These are phyloP conservation scores for Phlebiopsis flavidoalba DNA, from an alignment of 768 basidiomycete genomes.

Conservation along the genomic window DNA sequence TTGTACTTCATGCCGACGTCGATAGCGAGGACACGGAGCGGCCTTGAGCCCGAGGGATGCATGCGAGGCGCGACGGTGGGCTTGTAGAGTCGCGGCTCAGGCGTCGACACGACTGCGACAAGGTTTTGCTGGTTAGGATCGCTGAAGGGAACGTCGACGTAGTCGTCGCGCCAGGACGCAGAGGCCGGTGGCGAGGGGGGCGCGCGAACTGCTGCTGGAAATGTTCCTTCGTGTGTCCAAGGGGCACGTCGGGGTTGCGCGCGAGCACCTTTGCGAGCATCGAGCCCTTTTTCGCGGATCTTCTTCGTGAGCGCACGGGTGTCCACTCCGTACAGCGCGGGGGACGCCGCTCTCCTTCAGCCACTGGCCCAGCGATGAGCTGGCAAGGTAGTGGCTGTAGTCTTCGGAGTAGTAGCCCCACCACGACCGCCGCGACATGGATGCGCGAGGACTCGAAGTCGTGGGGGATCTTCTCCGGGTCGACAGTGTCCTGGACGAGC, in stretches of 20 bases:
- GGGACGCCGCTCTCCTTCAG: conserved; percentile 91
- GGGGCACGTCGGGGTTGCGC: conserved; percentile 43
- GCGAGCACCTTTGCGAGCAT: conserved; percentile 85
- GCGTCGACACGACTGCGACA: conserved; percentile 83
- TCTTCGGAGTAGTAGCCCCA: conserved; percentile 93
- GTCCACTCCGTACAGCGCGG: conserved; percentile 94
- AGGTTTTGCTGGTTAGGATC: conserved; percentile 90
- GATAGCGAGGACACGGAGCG: conserved; percentile 80
- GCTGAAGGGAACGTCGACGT: conserved; percentile 72
- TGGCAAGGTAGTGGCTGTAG: conserved; percentile 92
- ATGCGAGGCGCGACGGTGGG: conserved; percentile 49
- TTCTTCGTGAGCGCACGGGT: conserved; percentile 96
- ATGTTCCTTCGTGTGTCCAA: conserved; percentile 8
- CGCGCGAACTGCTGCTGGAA: conserved; percentile 38
- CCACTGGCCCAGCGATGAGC: conserved; percentile 85
- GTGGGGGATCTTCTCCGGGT: conserved; percentile 52
- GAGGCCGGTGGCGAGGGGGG: conserved; percentile 50
- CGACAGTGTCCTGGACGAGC: conserved; percentile 42
- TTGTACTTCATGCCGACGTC: conserved; percentile 99
- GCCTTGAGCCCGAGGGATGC: conserved; percentile 70
- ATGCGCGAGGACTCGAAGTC: conserved; percentile 96
- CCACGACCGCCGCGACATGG: conserved; percentile 86
- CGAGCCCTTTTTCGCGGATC: conserved; percentile 87
- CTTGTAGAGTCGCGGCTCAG: conserved; percentile 61
- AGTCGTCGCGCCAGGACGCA: conserved; percentile 77